A percentile compares a stretch with the other conserved stretches of the same genome.
These are phyloP conservation scores for Fraxinus paxiana DNA, from an alignment of 305 asterid species.

Conservation along the genomic window DNA sequence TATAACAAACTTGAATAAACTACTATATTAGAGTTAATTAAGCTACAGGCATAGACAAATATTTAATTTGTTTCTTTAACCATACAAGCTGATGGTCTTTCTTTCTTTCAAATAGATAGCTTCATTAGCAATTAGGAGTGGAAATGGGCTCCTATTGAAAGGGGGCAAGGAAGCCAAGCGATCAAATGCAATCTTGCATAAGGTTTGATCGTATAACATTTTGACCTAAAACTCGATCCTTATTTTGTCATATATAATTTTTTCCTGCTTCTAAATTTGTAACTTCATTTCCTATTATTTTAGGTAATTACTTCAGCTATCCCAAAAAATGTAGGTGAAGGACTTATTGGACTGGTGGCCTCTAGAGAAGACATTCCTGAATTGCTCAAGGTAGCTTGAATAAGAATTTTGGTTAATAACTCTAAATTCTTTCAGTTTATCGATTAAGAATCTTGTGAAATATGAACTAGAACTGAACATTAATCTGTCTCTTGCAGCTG, in stretches of 20 bases:
- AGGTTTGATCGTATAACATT: slow-evolving; percentile 24
- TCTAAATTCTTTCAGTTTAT: background rate
- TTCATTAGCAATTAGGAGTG: slow-evolving; percentile 63
- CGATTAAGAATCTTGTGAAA: background rate
- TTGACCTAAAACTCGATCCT: background rate
- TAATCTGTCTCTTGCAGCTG: slow-evolving; percentile 30
- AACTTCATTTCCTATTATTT: background rate
- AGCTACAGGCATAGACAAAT: background rate
- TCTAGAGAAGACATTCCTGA: slow-evolving; percentile 68
- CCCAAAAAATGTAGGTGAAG: slow-evolving; percentile 57
- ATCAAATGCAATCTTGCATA: slow-evolving; percentile 61
- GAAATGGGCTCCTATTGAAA: slow-evolving; percentile 66
- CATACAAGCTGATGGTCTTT: background rate
- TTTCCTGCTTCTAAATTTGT: background rate
- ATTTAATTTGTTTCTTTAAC: background rate
- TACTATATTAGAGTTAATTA: background rate
- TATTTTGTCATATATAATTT: background rate
- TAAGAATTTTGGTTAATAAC: background rate
- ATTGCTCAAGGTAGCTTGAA: slow-evolving; percentile 47
- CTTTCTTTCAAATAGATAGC: slow-evolving; percentile 42
- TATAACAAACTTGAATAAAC: background rate
- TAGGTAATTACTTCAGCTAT: slow-evolving; percentile 55
- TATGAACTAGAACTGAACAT: slow-evolving; percentile 7
- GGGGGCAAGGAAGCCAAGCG: slow-evolving; percentile 71
- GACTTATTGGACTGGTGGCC: slow-evolving; percentile 58